Percentiles rank a stretch among this genome's conserved stretches.
Evolutionary conservation across 1,139 yeast genomes (phyloP).

Genomic region (Scheffersomyces lignicola): DNA sequence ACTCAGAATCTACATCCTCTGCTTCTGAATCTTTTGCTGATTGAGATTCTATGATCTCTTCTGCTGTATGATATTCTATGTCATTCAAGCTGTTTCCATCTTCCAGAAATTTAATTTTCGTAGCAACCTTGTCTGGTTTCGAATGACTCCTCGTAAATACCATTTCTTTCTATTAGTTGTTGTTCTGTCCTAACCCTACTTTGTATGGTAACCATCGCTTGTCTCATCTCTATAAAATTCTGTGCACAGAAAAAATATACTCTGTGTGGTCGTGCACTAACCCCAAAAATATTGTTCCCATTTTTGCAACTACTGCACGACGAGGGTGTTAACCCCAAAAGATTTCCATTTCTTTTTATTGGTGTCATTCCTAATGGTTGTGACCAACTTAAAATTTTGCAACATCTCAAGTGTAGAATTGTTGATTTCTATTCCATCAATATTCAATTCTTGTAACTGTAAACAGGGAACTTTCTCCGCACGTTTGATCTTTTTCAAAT

Average conservation of each 20-base stretch:
- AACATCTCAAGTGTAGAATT: constrained; percentile 29
- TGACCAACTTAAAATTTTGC: constrained; percentile 19
- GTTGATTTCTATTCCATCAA: constrained; percentile 39
- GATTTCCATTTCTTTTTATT: constrained; percentile 33
- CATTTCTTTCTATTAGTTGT: too few species aligned
- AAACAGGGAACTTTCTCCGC: constrained; percentile 8
- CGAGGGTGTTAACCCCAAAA: constrained; percentile 33
- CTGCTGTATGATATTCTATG: constrained; percentile 20
- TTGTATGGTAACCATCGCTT: not conserved
- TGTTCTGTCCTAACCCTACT: not conserved
- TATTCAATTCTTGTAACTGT: constrained; percentile 21
- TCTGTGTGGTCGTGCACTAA: constrained; percentile 1
- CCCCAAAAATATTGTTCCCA: not conserved
- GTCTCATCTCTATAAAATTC: not conserved
- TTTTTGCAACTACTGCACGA: constrained; percentile 4
- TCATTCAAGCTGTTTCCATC: constrained; percentile 17
- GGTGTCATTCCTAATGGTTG: constrained; percentile 24
- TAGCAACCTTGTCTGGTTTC: constrained; percentile 13
- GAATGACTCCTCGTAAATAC: constrained; percentile 26
- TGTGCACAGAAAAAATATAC: constrained; percentile 1
- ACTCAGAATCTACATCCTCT: constrained; percentile 13
- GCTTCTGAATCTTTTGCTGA: constrained; percentile 9
- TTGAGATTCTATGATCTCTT: constrained; percentile 9
- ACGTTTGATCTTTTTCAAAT: constrained; percentile 3
- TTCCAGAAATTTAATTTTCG: constrained; percentile 27